Evolutionary conservation across 1,139 yeast genomes (phyloP).

Genomic region (Magnusiomyces sp.): DNA sequence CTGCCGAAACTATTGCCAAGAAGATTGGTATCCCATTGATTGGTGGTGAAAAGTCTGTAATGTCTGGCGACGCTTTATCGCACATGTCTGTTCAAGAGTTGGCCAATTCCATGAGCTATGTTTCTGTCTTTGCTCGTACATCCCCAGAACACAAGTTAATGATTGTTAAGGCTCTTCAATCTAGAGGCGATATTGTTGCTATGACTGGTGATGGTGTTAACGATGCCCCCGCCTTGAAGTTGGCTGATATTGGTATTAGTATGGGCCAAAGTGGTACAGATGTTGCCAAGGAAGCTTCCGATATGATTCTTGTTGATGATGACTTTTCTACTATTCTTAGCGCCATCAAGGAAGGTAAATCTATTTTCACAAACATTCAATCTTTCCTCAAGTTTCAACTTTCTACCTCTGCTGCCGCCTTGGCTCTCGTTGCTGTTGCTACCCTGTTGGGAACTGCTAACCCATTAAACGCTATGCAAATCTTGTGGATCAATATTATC

Average conservation of each 20-base stretch:
- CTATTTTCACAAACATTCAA: conserved; percentile 89
- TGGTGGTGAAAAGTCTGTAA: conserved; percentile 51
- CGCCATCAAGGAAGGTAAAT: conserved; percentile 96
- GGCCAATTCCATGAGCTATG: conserved; percentile 65
- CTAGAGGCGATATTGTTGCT: conserved; percentile 91
- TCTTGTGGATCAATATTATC: conserved; percentile 89
- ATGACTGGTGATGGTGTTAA: conserved; percentile 99
- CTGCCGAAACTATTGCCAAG: conserved; percentile 84
- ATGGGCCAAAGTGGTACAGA: conserved; percentile 98
- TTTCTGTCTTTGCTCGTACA: conserved; percentile 90
- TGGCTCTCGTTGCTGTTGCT: conserved; percentile 77
- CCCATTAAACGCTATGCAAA: conserved; percentile 98
- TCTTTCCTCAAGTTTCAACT: conserved; percentile 89
- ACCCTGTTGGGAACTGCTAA: conserved; percentile 83
- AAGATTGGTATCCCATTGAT: conserved; percentile 77
- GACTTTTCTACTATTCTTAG: conserved; percentile 86
- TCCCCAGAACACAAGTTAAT: conserved; percentile 93
- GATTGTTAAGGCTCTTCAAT: conserved; percentile 84
- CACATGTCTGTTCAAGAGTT: conserved; percentile 59
- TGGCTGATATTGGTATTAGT: conserved; percentile 95
- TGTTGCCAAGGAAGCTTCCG: conserved; percentile 97
- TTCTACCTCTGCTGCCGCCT: conserved; percentile 91
- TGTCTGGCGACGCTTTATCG: conserved; percentile 80
- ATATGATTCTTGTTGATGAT: conserved; percentile 94
- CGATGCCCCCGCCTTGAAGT: conserved; percentile 96